These are phyloP conservation scores for Salix dunnii DNA, from an alignment of 345 rosid genomes.

Conservation along the genomic window DNA sequence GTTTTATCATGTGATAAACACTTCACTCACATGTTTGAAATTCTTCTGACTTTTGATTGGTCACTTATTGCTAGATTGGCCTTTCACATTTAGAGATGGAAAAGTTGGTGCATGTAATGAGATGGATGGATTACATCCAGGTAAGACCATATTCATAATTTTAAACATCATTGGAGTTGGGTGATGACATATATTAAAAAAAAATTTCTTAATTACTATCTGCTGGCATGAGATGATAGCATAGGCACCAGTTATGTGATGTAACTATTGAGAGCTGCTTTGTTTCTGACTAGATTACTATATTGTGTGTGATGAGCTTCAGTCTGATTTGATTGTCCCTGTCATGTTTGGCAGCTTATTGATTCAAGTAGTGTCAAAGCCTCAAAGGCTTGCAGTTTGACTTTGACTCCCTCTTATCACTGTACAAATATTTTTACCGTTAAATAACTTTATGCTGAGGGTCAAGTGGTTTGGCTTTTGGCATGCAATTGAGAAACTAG, in stretches of 20 bases:
- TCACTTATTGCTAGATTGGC: conserved; percentile 44
- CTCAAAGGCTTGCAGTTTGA: background rate
- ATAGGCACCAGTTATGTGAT: no score
- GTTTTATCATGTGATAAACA: no score
- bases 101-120: conserved; percentile 58
- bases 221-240: background rate
- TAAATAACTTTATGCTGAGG: background rate
- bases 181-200: background rate
- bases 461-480: background rate
- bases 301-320: background rate
- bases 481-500: background rate
- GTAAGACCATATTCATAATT: conserved; percentile 29
- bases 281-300: background rate
- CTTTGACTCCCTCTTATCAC: background rate
- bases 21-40: background rate
- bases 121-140: conserved; percentile 94
- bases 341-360: background rate
- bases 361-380: background rate
- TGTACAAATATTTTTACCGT: background rate
- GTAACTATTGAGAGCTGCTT: background rate
- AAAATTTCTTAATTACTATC: background rate
- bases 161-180: background rate
- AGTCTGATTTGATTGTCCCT: background rate
- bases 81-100: conserved; percentile 49
- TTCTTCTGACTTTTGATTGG: conserved; percentile 2